Conservation (phyloP, 176 grass and related monocot genomes). For the Aegilops speltoides region DNA sequence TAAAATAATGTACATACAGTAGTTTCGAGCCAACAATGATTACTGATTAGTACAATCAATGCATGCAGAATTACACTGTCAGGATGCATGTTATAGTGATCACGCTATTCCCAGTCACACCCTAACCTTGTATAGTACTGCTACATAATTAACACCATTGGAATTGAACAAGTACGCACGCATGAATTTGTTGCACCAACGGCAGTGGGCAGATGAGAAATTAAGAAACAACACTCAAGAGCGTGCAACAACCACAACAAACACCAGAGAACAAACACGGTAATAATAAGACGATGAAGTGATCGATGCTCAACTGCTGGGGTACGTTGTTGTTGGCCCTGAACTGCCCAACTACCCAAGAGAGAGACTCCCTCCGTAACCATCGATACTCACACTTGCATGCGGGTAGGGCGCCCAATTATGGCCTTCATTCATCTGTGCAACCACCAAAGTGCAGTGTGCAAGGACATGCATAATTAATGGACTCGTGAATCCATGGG, state of each 20-base stretch:
- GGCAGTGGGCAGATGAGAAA: not conserved
- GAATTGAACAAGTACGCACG: not conserved
- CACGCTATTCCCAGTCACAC: too few species aligned
- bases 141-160: not conserved
- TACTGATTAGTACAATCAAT: too few species aligned
- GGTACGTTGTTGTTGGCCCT: conserved; percentile 4
- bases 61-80: too few species aligned
- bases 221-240: not conserved
- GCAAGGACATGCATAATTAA: not conserved
- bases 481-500: too few species aligned
- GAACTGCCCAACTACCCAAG: not conserved
- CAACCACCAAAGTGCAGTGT: conserved; percentile 29
- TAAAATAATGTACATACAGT: too few species aligned
- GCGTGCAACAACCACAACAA: conserved; percentile 25
- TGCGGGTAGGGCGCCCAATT: not conserved
- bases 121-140: too few species aligned
- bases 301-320: conserved; percentile 12
- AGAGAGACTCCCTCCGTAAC: not conserved
- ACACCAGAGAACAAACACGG: conserved; percentile 25
- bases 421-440: conserved; percentile 5
- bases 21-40: too few species aligned
- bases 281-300: conserved; percentile 8
- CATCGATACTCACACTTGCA: conserved; percentile 16
- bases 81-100: too few species aligned
- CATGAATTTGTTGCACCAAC: not conserved